These are phyloP conservation scores for Endocalyx cinctus DNA, from an alignment of 2,329 filamentous ascomycete genomes.

Conservation along the genomic window DNA sequence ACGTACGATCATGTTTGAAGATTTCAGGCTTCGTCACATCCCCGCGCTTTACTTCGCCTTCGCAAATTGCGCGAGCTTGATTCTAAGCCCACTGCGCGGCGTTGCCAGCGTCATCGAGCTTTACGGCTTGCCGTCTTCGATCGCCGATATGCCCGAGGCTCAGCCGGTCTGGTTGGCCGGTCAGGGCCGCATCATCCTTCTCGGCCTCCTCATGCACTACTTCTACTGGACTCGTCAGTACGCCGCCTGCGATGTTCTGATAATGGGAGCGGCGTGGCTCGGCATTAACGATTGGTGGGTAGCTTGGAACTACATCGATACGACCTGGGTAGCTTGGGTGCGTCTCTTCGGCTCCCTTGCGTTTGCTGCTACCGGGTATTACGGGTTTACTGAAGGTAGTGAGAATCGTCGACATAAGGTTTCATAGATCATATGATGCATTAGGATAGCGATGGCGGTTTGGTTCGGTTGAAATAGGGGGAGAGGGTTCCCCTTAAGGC, in stretches of 20 bases:
- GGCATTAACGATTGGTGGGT: constrained; percentile 5
- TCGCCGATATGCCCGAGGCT: constrained; percentile 10
- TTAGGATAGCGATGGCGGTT: too few relatives aligned
- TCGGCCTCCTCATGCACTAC: constrained; percentile 7
- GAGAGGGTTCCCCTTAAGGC: too few relatives aligned
- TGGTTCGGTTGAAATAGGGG: too few relatives aligned
- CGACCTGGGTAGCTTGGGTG: too few relatives aligned
- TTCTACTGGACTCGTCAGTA: constrained; percentile 9
- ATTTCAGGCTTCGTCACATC: constrained; percentile 5
- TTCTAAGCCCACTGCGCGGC: constrained; percentile 4
- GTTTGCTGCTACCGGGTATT: constrained; percentile 4
- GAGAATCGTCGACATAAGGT: too few relatives aligned
- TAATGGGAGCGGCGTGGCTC: constrained; percentile 5
- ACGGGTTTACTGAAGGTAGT: constrained; percentile 3
- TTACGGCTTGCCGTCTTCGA: constrained; percentile 5
- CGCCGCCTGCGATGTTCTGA: constrained; percentile 5
- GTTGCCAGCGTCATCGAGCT: constrained; percentile 5
- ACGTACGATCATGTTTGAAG: too few relatives aligned
- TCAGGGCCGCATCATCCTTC: constrained; percentile 10
- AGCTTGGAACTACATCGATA: too few relatives aligned
- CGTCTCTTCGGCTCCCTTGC: constrained; percentile 5
- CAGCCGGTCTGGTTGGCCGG: constrained; percentile 25
- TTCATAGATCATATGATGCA: too few relatives aligned
- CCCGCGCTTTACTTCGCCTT: constrained; percentile 7
- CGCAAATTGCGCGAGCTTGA: constrained; percentile 1